Conservation (phyloP, 75 land plant species). For the Picea sitchensis region DNA sequence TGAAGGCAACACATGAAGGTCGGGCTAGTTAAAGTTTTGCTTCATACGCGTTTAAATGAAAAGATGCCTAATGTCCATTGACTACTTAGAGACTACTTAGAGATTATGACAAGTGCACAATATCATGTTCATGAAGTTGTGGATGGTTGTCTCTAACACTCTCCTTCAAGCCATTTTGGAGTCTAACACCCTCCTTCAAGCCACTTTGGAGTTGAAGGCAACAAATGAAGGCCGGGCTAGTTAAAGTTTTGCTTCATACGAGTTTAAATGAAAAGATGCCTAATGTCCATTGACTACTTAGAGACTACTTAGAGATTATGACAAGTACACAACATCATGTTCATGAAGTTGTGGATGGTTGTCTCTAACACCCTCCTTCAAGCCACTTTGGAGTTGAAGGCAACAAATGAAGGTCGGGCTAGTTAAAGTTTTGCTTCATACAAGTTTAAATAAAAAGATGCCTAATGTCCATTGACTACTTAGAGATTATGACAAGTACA, state of each 20-base stretch:
- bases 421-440: slow-evolving; percentile 94
- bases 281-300: not conserved
- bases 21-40: slow-evolving; percentile 84
- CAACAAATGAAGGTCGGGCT: slow-evolving; percentile 67
- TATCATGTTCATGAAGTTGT: too few relatives aligned
- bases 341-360: too few relatives aligned
- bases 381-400: slow-evolving; percentile 55
- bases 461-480: not conserved
- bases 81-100: not conserved
- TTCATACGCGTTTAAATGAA: slow-evolving; percentile 71
- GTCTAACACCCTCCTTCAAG: not conserved
- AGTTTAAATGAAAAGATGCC: slow-evolving; percentile 43
- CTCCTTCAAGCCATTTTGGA: slow-evolving; percentile 25
- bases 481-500: not conserved
- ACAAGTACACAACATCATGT: not conserved
- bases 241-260: slow-evolving; percentile 88
- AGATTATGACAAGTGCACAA: not conserved
- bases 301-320: not conserved
- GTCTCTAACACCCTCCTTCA: too few relatives aligned
- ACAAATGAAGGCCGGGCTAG: slow-evolving; percentile 74
- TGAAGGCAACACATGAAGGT: slow-evolving; percentile 74
- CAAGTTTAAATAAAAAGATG: slow-evolving; percentile 47
- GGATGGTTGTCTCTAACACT: too few relatives aligned
- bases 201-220: slow-evolving; percentile 62
- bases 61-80: not conserved